Evolutionary conservation across 805 yeast species (phyloP).

Genomic region (Pichia sporocuriosa): DNA sequence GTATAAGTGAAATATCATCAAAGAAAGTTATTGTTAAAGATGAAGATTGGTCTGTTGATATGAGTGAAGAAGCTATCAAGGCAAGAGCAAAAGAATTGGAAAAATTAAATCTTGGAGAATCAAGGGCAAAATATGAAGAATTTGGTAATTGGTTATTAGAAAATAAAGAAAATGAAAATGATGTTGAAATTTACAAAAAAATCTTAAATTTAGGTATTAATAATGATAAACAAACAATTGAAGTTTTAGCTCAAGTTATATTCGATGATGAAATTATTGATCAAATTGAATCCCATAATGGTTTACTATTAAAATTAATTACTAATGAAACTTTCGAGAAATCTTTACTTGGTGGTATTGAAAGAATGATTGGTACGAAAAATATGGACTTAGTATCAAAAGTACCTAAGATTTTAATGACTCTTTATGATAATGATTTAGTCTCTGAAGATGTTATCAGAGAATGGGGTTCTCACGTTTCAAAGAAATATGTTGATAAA

Average conservation of each 20-base stretch:
- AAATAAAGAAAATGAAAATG: constrained; percentile 56
- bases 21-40: constrained; percentile 64
- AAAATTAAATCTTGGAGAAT: constrained; percentile 41
- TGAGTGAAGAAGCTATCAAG: constrained; percentile 91
- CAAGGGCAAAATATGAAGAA: constrained; percentile 52
- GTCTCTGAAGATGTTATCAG: constrained; percentile 74
- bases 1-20: background rate
- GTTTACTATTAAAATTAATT: constrained; percentile 74
- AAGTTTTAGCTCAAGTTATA: constrained; percentile 86
- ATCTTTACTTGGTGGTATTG: constrained; percentile 92
- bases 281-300: constrained; percentile 71
- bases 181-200: constrained; percentile 88
- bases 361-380: constrained; percentile 81
- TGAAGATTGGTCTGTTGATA: constrained; percentile 96
- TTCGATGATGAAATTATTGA: constrained; percentile 71
- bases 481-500: constrained; percentile 90
- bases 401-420: constrained; percentile 77
- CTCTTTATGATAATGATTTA: constrained; percentile 76
- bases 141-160: constrained; percentile 85
- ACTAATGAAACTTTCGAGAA: constrained; percentile 66
- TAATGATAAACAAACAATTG: constrained; percentile 68
- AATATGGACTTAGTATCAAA: constrained; percentile 59
- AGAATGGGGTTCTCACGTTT: constrained; percentile 85
- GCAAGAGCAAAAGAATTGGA: constrained; percentile 86
- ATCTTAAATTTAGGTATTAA: constrained; percentile 72